phyloP scores from a whole-genome alignment of 345 rosid species.

The Excoecaria cochinchinensis region DNA sequence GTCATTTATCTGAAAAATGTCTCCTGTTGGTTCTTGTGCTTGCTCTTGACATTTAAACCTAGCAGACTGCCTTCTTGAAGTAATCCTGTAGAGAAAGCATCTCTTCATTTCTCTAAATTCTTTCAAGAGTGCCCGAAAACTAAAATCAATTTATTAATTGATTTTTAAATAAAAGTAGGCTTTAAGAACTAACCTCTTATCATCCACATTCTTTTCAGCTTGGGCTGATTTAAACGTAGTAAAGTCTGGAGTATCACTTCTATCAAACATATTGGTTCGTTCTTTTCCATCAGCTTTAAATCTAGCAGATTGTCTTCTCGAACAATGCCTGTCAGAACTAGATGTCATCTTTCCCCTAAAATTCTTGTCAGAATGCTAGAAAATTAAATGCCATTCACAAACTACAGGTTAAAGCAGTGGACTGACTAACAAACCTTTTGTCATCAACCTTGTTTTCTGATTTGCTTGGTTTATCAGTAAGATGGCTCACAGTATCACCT shows the following conservation, averaged over 20 bases:
- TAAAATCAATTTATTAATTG: background rate
- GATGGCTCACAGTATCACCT: background rate
- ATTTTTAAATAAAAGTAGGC: background rate
- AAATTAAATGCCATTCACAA: background rate
- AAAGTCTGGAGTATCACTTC: background rate
- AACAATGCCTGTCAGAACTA: slow-evolving; percentile 20
- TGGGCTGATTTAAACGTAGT: background rate
- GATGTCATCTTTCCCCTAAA: background rate
- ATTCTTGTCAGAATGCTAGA: background rate
- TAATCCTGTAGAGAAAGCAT: slow-evolving; percentile 12
- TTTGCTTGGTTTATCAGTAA: background rate
- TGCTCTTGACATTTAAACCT: slow-evolving; percentile 12
- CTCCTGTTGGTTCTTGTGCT: slow-evolving; percentile 32
- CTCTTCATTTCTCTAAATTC: background rate
- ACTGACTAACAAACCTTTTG: slow-evolving; percentile 14
- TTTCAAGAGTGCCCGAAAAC: background rate
- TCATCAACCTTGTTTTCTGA: slow-evolving; percentile 7
- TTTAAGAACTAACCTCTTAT: slow-evolving; percentile 14
- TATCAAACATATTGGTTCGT: slow-evolving; percentile 18
- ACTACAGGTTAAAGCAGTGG: background rate
- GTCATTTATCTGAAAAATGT: slow-evolving; percentile 22
- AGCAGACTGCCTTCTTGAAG: slow-evolving; percentile 11
- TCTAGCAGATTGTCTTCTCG: slow-evolving; percentile 30
- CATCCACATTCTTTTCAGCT: background rate
- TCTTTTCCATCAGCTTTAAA: slow-evolving; percentile 16